Base-by-base conservation (phyloP, 106 monocot genomes). In the Apostasia shenzhenica region DNA sequence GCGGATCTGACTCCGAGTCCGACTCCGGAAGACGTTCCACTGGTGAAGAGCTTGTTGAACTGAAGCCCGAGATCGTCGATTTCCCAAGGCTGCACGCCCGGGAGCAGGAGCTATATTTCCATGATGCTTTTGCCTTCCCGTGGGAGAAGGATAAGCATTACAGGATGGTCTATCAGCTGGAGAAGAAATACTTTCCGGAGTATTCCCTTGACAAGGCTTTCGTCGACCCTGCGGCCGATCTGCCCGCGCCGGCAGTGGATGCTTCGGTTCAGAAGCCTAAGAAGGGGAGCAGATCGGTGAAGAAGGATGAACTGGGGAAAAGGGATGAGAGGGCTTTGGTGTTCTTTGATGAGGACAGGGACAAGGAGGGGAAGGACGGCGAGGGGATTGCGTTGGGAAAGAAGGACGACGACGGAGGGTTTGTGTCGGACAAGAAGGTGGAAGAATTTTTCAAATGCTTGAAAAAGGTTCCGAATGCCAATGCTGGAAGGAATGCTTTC, bases 61-160 rank as follows among this genome's bases (percentile, higher is more conserved):
- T 99, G 49, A 77, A 79, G 76, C 97, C 97, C 42, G 87, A 99
- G 68, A 75, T 99, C 14, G 81, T 99, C 11, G 97, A 99, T 7
- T 90, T 99, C 71, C 92, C 84, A 4, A 73, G 87, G 37, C 85
- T 99, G 55, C 97, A 99, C 71, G 81, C 85, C 6, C 76, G 97
- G 12, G 97, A 99, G 79, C 83, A 99, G 85, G 97, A 92, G 75
- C 76, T 99, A 47, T 93, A 92, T 76, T 99, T 99, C 81, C 70
- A 99, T 69, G 97, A 99, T 75, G 85, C 92, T 10, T 92, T 99
- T 69, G 97, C 97, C 40, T 82, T 85, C 41, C 97, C 97, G 8
- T 97, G 97, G 97, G 97, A 99, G 87, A 99, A 99, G 83, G 85
- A 93, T 11, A 92, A 87, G 77, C 97, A 99, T 70, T 99, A 99